phyloP scores from a whole-genome alignment of 805 yeast genomes.

The Suhomyces emberorum region DNA sequence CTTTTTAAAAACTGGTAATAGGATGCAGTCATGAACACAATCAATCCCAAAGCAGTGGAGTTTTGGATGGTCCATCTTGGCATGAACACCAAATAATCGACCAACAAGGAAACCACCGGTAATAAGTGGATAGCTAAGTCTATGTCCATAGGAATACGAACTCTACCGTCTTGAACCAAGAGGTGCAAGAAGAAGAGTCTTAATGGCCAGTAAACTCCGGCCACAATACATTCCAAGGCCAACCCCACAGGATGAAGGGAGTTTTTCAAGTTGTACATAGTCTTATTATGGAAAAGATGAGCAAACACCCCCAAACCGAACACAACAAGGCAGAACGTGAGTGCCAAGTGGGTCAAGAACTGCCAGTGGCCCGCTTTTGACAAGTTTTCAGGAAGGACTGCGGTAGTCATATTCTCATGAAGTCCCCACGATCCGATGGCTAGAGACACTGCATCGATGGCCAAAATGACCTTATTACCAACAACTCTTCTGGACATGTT shows the following conservation, averaged over 20 bases:
- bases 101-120: slow-evolving; percentile 51
- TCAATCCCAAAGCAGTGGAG: slow-evolving; percentile 36
- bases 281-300: slow-evolving; percentile 24
- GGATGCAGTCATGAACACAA: slow-evolving; percentile 36
- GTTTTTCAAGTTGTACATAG: slow-evolving; percentile 34
- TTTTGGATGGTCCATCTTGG: slow-evolving; percentile 37
- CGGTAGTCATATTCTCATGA: slow-evolving; percentile 11
- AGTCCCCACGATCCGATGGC: slow-evolving; percentile 29
- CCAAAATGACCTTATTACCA: slow-evolving; percentile 28
- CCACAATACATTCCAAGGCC: slow-evolving; percentile 58
- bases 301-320: slow-evolving; percentile 26
- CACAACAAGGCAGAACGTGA: slow-evolving; percentile 13
- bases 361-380: slow-evolving; percentile 65
- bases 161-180: slow-evolving; percentile 37
- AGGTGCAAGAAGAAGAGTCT: slow-evolving; percentile 48
- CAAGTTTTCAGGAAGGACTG: slow-evolving; percentile 48
- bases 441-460: slow-evolving; percentile 23
- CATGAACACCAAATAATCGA: slow-evolving; percentile 56
- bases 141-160: slow-evolving; percentile 43
- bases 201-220: slow-evolving; percentile 68
- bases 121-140: slow-evolving; percentile 60
- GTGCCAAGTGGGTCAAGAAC: slow-evolving; percentile 55
- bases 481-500: slow-evolving; percentile 18
- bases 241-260: slow-evolving; percentile 52
- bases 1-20: slow-evolving; percentile 54